These are phyloP conservation scores for Hyphopichia pseudoburtonii DNA, from an alignment of 1,139 yeast species.

Conservation along the genomic window DNA sequence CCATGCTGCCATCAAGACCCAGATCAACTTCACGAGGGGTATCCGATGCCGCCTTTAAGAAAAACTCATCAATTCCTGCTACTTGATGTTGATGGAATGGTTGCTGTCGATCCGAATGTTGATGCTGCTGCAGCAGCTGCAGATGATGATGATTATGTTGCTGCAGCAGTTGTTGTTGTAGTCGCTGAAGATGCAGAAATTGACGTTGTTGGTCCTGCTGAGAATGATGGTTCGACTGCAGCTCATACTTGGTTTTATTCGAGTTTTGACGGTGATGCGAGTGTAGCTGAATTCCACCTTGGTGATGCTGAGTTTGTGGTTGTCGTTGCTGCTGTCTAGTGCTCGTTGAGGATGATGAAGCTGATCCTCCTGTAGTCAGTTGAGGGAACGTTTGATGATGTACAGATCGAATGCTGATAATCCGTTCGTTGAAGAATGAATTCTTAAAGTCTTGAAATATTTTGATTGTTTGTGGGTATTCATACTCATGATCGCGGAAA, in stretches of 20 bases:
- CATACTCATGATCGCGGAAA: constrained; percentile 43
- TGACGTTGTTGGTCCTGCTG: constrained; percentile 8
- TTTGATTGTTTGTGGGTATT: constrained; percentile 50
- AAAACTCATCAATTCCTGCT: constrained; percentile 36
- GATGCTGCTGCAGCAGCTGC: constrained; percentile 14
- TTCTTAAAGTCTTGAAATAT: constrained; percentile 51
- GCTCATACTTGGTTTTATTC: constrained; percentile 9
- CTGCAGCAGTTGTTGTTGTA: constrained; percentile 5
- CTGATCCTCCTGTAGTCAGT: not conserved
- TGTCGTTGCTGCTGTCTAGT: constrained; percentile 12
- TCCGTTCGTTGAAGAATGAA: constrained; percentile 51
- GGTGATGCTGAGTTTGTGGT: constrained; percentile 14
- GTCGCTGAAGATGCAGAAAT: constrained; percentile 3
- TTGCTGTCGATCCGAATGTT: constrained; percentile 11
- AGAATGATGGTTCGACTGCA: constrained; percentile 9
- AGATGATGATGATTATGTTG: constrained; percentile 6
- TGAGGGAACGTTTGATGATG: constrained; percentile 15
- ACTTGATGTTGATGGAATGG: constrained; percentile 12
- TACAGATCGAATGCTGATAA: constrained; percentile 32
- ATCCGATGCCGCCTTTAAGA: constrained; percentile 20
- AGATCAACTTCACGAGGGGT: constrained; percentile 7
- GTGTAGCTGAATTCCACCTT: constrained; percentile 8
- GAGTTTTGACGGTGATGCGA: constrained; percentile 4
- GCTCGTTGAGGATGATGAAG: not conserved
- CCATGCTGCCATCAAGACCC: constrained; percentile 2